These are phyloP conservation scores for Trichophyton benhamiae DNA, from an alignment of 2,329 filamentous ascomycete species.

Conservation along the genomic window DNA sequence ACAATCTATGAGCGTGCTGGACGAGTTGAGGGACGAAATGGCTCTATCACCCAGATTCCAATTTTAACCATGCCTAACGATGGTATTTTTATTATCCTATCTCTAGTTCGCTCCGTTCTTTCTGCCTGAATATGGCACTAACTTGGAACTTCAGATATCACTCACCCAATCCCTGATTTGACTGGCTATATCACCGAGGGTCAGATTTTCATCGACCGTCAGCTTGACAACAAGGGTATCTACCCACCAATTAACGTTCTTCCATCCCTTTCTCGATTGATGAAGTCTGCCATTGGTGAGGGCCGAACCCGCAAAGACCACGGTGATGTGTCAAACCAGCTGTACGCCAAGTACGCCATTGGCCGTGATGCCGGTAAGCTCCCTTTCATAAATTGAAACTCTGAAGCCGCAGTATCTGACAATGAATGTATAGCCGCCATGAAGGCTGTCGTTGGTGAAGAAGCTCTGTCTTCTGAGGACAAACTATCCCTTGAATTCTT, in stretches of 20 bases:
- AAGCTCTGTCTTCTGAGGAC: constrained; percentile 88
- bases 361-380: constrained; percentile 67
- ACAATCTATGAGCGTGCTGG: constrained; percentile 99
- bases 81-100: constrained; percentile 36
- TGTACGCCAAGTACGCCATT: constrained; percentile 99
- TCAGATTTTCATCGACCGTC: constrained; percentile 93
- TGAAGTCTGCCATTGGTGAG: constrained; percentile 99
- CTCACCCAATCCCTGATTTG: constrained; percentile 95
- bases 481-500: constrained; percentile 96
- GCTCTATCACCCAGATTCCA: constrained; percentile 97
- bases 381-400: too few species aligned
- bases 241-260: constrained; percentile 98
- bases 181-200: constrained; percentile 99
- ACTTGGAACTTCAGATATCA: constrained; percentile 54
- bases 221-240: constrained; percentile 88
- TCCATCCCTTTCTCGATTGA: constrained; percentile 93
- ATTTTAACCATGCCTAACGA: constrained; percentile 99
- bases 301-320: constrained; percentile 94
- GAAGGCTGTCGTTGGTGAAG: constrained; percentile 98
- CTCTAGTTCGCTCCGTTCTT: neutral
- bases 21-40: constrained; percentile 91
- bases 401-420: neutral
- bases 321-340: constrained; percentile 96
- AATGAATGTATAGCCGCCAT: constrained; percentile 54
- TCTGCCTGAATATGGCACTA: constrained; percentile 5